Evolutionary conservation across 2,329 filamentous ascomycete genomes (phyloP).

Genomic region (Ceratocystis eucalypticola): DNA sequence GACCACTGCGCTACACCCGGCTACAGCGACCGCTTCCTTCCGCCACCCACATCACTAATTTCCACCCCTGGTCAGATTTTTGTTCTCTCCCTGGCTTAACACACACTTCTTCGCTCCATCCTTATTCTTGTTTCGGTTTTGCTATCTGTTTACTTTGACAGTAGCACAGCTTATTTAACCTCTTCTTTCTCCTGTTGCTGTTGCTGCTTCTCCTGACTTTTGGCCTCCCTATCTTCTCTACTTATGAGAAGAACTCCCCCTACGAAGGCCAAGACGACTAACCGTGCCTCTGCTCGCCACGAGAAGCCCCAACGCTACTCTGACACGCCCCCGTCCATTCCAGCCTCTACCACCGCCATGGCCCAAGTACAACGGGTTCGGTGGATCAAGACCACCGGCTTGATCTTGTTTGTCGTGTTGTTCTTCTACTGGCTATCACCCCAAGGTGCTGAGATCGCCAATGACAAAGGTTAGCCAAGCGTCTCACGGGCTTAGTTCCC

Average conservation of each 20-base stretch:
- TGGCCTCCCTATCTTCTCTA: not conserved
- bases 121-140: not conserved
- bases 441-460: constrained; percentile 41
- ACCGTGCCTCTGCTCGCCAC: constrained; percentile 43
- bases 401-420: constrained; percentile 45
- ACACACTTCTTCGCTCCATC: not conserved
- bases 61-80: constrained; percentile 1
- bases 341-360: constrained; percentile 33
- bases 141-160: not conserved
- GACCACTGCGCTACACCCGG: not conserved
- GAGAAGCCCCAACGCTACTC: constrained; percentile 50
- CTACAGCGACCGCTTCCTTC: constrained; percentile 7
- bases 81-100: not conserved
- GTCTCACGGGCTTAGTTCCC: too few relatives aligned
- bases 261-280: constrained; percentile 48
- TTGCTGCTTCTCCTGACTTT: not conserved
- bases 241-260: constrained; percentile 52
- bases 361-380: constrained; percentile 51
- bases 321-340: constrained; percentile 30
- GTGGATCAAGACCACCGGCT: constrained; percentile 51
- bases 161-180: not conserved
- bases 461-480: constrained; percentile 27
- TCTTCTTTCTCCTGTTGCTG: not conserved
- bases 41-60: constrained; percentile 1
- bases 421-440: constrained; percentile 53